A percentile compares a stretch with the other conserved stretches of the same genome.
Conservation (phyloP, 352 stramenopile genomes). For the Pythium aristosporum region DNA sequence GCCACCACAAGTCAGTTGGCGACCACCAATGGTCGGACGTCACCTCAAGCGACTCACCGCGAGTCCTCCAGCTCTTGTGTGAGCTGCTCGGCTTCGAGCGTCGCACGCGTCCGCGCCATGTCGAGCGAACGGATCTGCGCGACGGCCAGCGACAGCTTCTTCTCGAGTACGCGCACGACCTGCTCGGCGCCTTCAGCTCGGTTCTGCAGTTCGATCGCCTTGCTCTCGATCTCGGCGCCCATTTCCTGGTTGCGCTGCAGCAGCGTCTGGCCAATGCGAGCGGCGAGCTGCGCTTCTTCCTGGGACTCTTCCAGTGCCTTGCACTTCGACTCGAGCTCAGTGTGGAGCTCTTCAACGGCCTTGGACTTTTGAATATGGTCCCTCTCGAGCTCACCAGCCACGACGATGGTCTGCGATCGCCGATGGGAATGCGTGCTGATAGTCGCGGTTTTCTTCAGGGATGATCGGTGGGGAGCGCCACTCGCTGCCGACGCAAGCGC, state of each 20-base stretch:
- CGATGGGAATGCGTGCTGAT: constrained; percentile 20
- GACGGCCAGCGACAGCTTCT: constrained; percentile 32
- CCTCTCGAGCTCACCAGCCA: constrained; percentile 33
- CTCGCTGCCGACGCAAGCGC: constrained; percentile 14
- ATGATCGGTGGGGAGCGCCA: constrained; percentile 9
- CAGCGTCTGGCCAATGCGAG: constrained; percentile 48
- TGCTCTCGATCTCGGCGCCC: constrained; percentile 38
- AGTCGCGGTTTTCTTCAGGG: background rate
- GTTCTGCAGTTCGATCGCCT: constrained; percentile 34
- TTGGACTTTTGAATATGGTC: constrained; percentile 38
- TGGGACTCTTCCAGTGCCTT: constrained; percentile 49
- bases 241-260: constrained; percentile 52
- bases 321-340: constrained; percentile 47
- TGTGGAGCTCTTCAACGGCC: constrained; percentile 45
- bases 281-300: constrained; percentile 47
- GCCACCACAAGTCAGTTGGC: background rate
- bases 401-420: constrained; percentile 40
- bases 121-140: constrained; percentile 43
- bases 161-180: constrained; percentile 39
- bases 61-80: constrained; percentile 33
- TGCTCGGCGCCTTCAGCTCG: constrained; percentile 45
- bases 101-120: constrained; percentile 32
- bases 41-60: constrained; percentile 7
- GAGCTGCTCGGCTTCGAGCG: constrained; percentile 37
- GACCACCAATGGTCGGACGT: background rate